phyloP scores from a whole-genome alignment of 2,329 filamentous ascomycete species.

The Akanthomyces lecanii region DNA sequence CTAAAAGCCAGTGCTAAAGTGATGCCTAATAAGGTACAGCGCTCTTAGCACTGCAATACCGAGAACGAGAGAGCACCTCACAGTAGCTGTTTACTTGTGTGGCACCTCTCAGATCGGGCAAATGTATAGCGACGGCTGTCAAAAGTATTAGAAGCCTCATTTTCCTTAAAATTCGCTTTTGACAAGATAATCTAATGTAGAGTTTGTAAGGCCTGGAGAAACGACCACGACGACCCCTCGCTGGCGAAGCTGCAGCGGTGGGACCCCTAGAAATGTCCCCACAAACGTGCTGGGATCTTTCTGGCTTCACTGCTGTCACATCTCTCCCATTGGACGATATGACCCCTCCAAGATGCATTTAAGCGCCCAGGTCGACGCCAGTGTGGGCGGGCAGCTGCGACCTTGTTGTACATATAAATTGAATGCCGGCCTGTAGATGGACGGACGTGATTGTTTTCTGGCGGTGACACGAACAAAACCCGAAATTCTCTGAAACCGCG shows the following conservation, averaged over 20 bases:
- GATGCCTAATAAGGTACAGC: too few species aligned
- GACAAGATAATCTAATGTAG: not conserved
- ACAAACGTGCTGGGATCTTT: not conserved
- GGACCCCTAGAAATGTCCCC: not conserved
- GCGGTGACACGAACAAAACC: not conserved
- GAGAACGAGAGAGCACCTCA: too few species aligned
- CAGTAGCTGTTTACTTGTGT: too few species aligned
- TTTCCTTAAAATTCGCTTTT: too few species aligned
- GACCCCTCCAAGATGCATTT: constrained; percentile 21
- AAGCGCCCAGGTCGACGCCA: constrained; percentile 29
- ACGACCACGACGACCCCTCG: too few species aligned
- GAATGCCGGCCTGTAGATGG: constrained; percentile 21
- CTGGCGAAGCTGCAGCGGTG: not conserved
- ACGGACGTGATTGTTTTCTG: not conserved
- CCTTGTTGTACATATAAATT: constrained; percentile 1
- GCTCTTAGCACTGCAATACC: too few species aligned
- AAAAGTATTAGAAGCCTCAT: too few species aligned
- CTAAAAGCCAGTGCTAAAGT: not conserved
- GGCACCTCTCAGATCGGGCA: too few species aligned
- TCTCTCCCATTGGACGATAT: constrained; percentile 19
- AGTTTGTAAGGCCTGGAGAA: not conserved
- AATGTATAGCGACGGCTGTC: too few species aligned
- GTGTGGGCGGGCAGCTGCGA: constrained; percentile 11
- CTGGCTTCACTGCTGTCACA: not conserved
- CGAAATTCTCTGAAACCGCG: not conserved